These are phyloP conservation scores for Naumovozyma baii DNA, from an alignment of 805 yeast genomes.

Conservation along the genomic window DNA sequence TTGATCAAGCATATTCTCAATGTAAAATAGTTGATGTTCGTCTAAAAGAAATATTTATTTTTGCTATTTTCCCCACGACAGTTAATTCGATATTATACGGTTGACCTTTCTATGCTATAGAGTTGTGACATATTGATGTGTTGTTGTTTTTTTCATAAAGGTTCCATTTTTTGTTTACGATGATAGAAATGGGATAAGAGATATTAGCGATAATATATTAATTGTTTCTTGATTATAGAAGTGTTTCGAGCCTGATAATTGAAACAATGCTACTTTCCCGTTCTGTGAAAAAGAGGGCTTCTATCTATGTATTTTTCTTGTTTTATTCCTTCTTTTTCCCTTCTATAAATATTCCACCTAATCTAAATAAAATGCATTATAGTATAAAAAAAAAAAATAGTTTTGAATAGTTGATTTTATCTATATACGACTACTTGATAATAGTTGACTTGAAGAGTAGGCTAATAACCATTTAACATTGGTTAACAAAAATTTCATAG, in stretches of 20 bases:
- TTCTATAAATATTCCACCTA: neutral
- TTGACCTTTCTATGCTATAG: no score
- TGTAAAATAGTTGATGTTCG: no score
- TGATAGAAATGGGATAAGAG: neutral
- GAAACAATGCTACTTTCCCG: no score
- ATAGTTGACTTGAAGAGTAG: conserved; percentile 44
- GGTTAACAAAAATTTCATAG: conserved; percentile 73
- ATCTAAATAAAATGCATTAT: neutral
- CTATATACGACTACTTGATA: conserved; percentile 1
- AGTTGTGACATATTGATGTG: no score
- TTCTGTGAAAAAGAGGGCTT: neutral
- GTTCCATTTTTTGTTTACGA: no score
- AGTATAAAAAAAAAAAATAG: neutral
- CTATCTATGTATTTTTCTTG: neutral
- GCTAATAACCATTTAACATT: conserved; percentile 79
- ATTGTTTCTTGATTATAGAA: neutral
- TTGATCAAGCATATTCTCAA: neutral
- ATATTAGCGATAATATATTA: neutral
- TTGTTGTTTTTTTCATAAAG: no score
- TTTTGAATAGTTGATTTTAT: neutral
- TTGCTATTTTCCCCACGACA: no score
- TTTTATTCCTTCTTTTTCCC: no score
- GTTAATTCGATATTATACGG: no score
- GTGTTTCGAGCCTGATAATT: no score
- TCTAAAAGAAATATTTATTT: no score